Evolutionary conservation across 345 rosid genomes (phyloP), one percentile per base, ranked within the genome.

Genomic region (Corymbia maculata): DNA sequence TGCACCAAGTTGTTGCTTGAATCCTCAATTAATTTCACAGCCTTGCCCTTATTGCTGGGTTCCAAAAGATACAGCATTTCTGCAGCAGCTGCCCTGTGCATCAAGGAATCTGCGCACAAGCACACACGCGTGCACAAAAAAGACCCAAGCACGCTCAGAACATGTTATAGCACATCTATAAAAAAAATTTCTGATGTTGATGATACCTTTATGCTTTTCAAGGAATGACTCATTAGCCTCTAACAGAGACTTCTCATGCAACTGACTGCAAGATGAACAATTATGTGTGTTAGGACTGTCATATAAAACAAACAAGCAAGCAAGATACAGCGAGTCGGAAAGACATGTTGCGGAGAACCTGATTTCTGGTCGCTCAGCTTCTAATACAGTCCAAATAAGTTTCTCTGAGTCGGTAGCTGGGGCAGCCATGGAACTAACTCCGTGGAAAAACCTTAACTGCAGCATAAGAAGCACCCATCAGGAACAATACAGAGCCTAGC

Each of bases 81-180:
- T 30, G 99, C 98, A 86, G 91, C 97, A 68, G 99, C 99, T 57
- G 96, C 97, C 91, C 97, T 97, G 92, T 97, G 99, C 96, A 94
- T 93, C 94, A 97, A 94, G 55, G 98, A 97, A 93, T 91, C 99
- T 97, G 95, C 9, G 28, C 61, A 55, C 90, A 53, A 36, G 42
- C 42, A 36, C 42, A 36, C 42, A 36, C 42, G 42, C 42, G 4
- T 4, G 42, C 42, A 36, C 42, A 4, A 75, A 70, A 86, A 57
- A 57, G 51, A 42, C 42, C 42, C 53, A 79, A 87, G 75, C 85
- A 26, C 84, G 26, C 42, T 85, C 52, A 26, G 24, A 21, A n/a
- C 68, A 44, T 19, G 42, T 52, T 80, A 64, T 68, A 30, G 21
- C 51, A 64, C 45, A 7, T 47, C 19, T 44, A 50, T 45, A 85